Percentiles rank a stretch among this genome's conserved stretches.
These are phyloP conservation scores for Fusarium sp. DNA, from an alignment of 2,329 filamentous ascomycete genomes.

Conservation along the genomic window DNA sequence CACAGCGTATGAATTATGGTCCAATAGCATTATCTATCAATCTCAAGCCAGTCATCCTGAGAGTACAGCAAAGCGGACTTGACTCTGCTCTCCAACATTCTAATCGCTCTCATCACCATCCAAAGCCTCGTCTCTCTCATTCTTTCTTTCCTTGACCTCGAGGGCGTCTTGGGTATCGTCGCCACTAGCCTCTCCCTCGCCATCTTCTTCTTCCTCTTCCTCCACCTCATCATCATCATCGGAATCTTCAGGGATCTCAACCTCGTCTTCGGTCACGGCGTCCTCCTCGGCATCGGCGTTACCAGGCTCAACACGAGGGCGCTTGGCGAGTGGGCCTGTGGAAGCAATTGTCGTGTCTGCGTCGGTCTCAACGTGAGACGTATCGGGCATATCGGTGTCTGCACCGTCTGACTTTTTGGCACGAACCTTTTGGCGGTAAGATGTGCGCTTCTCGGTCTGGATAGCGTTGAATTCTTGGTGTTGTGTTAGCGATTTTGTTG, in stretches of 20 bases:
- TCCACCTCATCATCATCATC: slow-evolving; percentile 65
- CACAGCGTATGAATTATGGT: neutral
- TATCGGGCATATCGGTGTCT: slow-evolving; percentile 55
- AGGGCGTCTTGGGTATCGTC: slow-evolving; percentile 66
- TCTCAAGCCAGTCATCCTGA: neutral
- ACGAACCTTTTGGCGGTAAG: slow-evolving; percentile 76
- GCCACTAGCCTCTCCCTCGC: slow-evolving; percentile 61
- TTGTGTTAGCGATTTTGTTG: neutral
- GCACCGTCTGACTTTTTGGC: slow-evolving; percentile 65
- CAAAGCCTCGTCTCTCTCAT: slow-evolving; percentile 70
- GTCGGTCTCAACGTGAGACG: slow-evolving; percentile 42
- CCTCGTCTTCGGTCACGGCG: slow-evolving; percentile 56
- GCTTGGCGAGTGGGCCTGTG: slow-evolving; percentile 55
- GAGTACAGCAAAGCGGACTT: neutral
- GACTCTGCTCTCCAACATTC: slow-evolving; percentile 6
- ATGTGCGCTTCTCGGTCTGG: slow-evolving; percentile 79
- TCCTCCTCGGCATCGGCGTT: slow-evolving; percentile 54
- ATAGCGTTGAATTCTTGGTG: slow-evolving; percentile 75
- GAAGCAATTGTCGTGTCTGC: slow-evolving; percentile 50
- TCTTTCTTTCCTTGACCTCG: slow-evolving; percentile 62
- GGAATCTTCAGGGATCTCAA: slow-evolving; percentile 59
- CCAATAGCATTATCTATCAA: slow-evolving; percentile 3
- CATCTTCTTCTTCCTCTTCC: slow-evolving; percentile 55
- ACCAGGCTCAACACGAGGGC: slow-evolving; percentile 60
- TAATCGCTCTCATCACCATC: slow-evolving; percentile 72